Evolutionary conservation across 441 rosid genomes (phyloP), one percentile per base, ranked within the genome.

Genomic region (Eutrema salsugineum): DNA sequence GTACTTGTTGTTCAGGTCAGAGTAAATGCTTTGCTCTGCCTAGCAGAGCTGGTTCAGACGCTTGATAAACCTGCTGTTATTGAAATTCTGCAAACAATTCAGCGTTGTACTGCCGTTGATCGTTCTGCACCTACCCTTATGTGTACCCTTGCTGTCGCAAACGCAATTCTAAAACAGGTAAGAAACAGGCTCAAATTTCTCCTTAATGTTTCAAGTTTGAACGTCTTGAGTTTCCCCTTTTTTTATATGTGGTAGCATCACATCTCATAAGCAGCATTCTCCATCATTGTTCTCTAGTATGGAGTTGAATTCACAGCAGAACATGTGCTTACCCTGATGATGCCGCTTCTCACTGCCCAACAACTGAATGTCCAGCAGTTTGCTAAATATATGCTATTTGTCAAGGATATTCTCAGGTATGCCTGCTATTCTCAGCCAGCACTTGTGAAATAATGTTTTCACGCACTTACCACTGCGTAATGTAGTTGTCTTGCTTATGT

Each of bases 71-170:
- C 80, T 19, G 86, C 87, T 51, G 86, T 84, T 75, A 76, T 87
- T 60, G 96, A 86, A n/a, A 81, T 93, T 70, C 75, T 93, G 87
- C 84, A 91, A 81, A 93, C 97, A 73, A 80, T 93, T 78, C 96
- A 89, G 66, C 89, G 96, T n/a, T 93, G 98, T 74, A 93, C 96
- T 36, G 89, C 97, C 36, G 98, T 93, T 71, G 98, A 93, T 71
- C 96, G 70, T 44, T 91, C 98, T 68, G 87, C 96, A 51, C 98
- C 98, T 55, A 93, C 97, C 24, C 96, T 93, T 46, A 93, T 93
- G 96, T 93, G 96, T 72, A 83, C 98, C 55, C 96, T 93, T 62
- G 97, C 92, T 53, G 88, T 93, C 53, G 91, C 97, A 70, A 89
- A 83, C 83, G 87, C 97, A 20, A 86, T 93, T 79, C 85, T 93